These are phyloP conservation scores for Mollisiaceae sp. DNA, from an alignment of 2,329 filamentous ascomycete genomes.

Conservation along the genomic window DNA sequence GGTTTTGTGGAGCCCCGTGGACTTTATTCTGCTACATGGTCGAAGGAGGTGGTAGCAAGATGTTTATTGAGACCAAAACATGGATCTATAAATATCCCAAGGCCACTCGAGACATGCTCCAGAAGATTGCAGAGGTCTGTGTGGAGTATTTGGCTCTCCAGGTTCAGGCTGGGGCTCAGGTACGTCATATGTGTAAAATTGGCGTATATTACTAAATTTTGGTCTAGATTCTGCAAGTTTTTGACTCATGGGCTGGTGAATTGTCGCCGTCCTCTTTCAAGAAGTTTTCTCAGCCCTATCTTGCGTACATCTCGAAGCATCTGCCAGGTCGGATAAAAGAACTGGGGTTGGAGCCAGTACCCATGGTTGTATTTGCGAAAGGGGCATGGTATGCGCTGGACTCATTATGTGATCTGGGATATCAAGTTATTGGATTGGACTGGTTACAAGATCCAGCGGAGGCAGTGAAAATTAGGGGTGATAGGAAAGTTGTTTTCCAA, in stretches of 20 bases:
- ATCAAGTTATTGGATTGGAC: conserved; percentile 92
- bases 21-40: conserved; percentile 99
- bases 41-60: conserved; percentile 92
- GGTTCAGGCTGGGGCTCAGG: conserved; percentile 90
- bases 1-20: conserved; percentile 97
- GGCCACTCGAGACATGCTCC: conserved; percentile 79
- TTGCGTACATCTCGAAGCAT: conserved; percentile 81
- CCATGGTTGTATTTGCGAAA: conserved; percentile 98
- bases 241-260: conserved; percentile 98
- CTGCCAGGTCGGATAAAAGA: conserved; percentile 77
- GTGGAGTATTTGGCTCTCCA: conserved; percentile 94
- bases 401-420: conserved; percentile 83
- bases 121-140: conserved; percentile 93
- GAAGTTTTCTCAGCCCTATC: conserved; percentile 83
- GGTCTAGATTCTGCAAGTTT: conserved; percentile 83
- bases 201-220: conserved; percentile 17
- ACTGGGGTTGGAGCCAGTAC: conserved; percentile 78
- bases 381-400: conserved; percentile 96
- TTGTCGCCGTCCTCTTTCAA: conserved; percentile 84
- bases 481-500: conserved; percentile 79
- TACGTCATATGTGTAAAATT: conserved; percentile 43
- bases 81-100: conserved; percentile 93
- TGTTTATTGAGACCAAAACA: conserved; percentile 92
- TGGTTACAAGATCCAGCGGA: conserved; percentile 91
- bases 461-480: conserved; percentile 78